Percentiles rank a stretch among this genome's conserved stretches.
These are phyloP conservation scores for Copromyces sp. DNA, from an alignment of 495 filamentous ascomycete genomes.

Conservation along the genomic window DNA sequence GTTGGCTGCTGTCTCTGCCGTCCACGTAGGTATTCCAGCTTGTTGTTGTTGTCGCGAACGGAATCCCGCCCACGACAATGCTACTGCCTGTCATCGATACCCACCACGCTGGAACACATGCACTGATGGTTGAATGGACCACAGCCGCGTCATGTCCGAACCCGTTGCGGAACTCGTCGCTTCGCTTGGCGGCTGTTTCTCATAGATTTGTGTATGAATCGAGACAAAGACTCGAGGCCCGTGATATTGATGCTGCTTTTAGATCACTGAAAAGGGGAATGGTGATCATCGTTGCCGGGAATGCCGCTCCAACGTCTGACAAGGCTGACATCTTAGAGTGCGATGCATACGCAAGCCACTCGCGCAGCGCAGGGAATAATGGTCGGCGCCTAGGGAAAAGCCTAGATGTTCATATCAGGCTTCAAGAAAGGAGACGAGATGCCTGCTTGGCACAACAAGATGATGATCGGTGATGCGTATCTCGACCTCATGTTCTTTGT, in stretches of 20 bases:
- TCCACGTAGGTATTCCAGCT: background rate
- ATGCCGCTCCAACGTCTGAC: background rate
- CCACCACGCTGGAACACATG: background rate
- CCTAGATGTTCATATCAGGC: background rate
- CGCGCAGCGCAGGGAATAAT: constrained; percentile 5
- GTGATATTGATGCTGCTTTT: background rate
- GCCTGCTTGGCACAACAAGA: constrained; percentile 21
- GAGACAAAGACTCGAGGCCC: background rate
- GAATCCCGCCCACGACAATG: background rate
- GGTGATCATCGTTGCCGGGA: background rate
- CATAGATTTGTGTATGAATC: background rate
- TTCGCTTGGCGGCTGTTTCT: background rate
- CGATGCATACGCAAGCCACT: constrained; percentile 23
- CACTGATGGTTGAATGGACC: background rate
- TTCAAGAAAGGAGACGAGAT: constrained; percentile 13
- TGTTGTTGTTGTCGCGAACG: background rate
- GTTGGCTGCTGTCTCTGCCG: background rate
- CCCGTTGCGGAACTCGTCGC: background rate
- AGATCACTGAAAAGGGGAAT: background rate
- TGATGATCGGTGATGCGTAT: background rate
- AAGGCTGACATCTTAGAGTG: background rate
- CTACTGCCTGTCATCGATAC: background rate
- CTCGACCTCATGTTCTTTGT: background rate
- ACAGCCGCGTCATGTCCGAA: background rate
- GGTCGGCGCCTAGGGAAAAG: background rate